Evolutionary conservation across 306 rosid species (phyloP).

Genomic region (Datisca glomerata): DNA sequence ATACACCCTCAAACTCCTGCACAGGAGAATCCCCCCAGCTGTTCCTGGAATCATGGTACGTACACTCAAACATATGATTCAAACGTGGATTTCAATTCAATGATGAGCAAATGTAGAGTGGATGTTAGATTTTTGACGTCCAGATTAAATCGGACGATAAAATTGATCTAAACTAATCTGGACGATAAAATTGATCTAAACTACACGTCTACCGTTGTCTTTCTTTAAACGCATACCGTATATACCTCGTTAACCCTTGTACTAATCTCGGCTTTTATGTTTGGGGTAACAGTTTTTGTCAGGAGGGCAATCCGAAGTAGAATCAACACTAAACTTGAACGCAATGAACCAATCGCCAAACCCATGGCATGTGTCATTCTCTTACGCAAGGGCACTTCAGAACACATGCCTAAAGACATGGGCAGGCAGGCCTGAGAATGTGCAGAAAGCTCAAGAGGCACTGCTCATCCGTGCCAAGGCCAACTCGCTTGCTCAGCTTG

Average conservation of each 20-base stretch:
- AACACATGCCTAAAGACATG: conserved; percentile 78
- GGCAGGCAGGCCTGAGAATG: conserved; percentile 71
- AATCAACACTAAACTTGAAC: conserved; percentile 75
- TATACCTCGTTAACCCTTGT: no score
- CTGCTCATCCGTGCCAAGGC: conserved; percentile 74
- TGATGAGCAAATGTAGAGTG: no score
- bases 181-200: no score
- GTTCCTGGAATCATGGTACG: conserved; percentile 93
- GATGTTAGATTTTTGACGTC: no score
- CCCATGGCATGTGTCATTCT: conserved; percentile 95
- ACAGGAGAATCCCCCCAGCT: conserved; percentile 80
- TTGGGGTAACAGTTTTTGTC: conserved; percentile 52
- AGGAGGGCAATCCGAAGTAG: conserved; percentile 88
- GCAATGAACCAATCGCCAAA: conserved; percentile 95
- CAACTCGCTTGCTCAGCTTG: conserved; percentile 81
- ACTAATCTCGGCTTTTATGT: neutral
- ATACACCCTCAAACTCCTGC: no score
- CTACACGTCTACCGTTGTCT: no score
- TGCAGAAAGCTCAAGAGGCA: conserved; percentile 57
- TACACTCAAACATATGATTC: conserved; percentile 1
- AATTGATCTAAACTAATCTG: no score
- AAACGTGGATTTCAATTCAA: no score
- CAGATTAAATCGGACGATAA: no score
- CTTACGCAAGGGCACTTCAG: conserved; percentile 89
- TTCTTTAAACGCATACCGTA: no score